Evolutionary conservation across 2,329 filamentous ascomycete species (phyloP).

Genomic region (Sporothrix euskadiensis): DNA sequence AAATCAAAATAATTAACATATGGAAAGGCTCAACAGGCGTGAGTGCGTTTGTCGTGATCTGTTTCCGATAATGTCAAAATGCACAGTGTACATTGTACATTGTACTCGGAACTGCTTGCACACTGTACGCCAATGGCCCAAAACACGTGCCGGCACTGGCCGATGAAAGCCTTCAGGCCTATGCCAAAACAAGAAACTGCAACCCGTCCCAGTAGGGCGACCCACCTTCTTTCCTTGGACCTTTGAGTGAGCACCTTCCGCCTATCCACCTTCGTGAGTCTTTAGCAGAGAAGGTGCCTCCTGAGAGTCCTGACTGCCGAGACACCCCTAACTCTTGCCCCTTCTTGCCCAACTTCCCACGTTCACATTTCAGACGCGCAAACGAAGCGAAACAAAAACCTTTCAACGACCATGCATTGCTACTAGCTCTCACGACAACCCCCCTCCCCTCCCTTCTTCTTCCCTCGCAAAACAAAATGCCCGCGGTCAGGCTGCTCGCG

Average conservation of each 20-base stretch:
- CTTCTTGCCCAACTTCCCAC: slow-evolving; percentile 6
- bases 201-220: not conserved
- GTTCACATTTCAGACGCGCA: not conserved
- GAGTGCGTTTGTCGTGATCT: too few relatives aligned
- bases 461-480: slow-evolving; percentile 20
- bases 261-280: not conserved
- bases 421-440: not conserved
- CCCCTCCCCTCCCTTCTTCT: not conserved
- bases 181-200: slow-evolving; percentile 20
- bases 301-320: slow-evolving; percentile 17
- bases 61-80: not conserved
- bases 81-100: not conserved
- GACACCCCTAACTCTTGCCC: not conserved
- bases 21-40: not conserved
- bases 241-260: slow-evolving; percentile 6
- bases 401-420: slow-evolving; percentile 7
- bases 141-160: slow-evolving; percentile 27
- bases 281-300: not conserved
- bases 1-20: not conserved
- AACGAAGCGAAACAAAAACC: not conserved
- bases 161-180: slow-evolving; percentile 20
- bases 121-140: not conserved
- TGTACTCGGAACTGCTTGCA: not conserved
- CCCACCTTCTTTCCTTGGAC: slow-evolving; percentile 16
- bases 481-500: slow-evolving; percentile 27